phyloP scores from a whole-genome alignment of 2,329 filamentous ascomycete species.

The Aspergillus melleus region DNA sequence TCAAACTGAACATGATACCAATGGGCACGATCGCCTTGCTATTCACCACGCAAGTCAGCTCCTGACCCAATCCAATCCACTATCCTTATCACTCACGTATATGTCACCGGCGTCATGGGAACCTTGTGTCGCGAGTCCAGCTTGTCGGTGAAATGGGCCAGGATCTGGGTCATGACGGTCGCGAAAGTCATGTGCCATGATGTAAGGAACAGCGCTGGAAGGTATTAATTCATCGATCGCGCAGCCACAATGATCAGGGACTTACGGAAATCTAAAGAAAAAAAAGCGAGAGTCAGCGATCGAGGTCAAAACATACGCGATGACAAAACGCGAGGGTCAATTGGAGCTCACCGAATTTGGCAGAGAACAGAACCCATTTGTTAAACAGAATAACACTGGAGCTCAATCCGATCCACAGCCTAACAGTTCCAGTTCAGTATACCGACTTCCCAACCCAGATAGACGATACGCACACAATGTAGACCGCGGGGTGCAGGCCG shows the following conservation, averaged over 20 bases:
- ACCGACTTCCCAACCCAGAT: not conserved
- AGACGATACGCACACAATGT: slow-evolving; percentile 28
- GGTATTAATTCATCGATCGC: slow-evolving; percentile 3
- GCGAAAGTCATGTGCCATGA: slow-evolving; percentile 94
- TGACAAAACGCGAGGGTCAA: not conserved
- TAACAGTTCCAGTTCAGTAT: slow-evolving; percentile 37
- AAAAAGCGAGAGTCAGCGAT: not conserved
- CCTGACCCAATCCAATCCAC: too few species aligned
- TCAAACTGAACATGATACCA: slow-evolving; percentile 92
- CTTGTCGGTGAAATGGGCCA: slow-evolving; percentile 82
- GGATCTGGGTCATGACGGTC: slow-evolving; percentile 86
- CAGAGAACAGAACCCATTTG: slow-evolving; percentile 90
- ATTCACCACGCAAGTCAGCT: not conserved
- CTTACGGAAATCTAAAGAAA: slow-evolving; percentile 46
- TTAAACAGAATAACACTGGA: slow-evolving; percentile 97
- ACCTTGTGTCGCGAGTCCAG: slow-evolving; percentile 93
- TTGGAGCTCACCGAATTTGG: slow-evolving; percentile 71
- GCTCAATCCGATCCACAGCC: slow-evolving; percentile 86
- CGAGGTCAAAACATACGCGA: not conserved
- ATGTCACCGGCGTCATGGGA: slow-evolving; percentile 91
- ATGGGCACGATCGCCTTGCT: slow-evolving; percentile 86
- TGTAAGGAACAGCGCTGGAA: slow-evolving; percentile 65
- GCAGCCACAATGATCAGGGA: slow-evolving; percentile 3
- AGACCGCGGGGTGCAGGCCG: slow-evolving; percentile 28
- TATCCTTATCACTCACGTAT: slow-evolving; percentile 52